Conservation (phyloP, 83 land plant species). For the Picea abies region DNA sequence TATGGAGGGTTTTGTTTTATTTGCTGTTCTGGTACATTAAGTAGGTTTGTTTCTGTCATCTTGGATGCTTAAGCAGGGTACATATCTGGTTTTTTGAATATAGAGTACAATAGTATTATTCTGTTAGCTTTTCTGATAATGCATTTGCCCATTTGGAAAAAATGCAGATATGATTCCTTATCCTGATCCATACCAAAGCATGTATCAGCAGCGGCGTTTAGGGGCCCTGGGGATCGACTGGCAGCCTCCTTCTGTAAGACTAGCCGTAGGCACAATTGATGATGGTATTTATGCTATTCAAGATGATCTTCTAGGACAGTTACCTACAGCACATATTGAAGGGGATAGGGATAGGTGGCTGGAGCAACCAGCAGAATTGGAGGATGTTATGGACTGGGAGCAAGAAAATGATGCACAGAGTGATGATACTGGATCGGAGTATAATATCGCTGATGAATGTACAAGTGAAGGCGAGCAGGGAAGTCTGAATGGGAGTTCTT, state of each 20-base stretch:
- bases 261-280: conserved; percentile 71
- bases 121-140: neutral
- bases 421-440: conserved; percentile 90
- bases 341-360: conserved; percentile 38
- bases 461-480: conserved; percentile 62
- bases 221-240: conserved; percentile 88
- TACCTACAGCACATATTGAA: conserved; percentile 50
- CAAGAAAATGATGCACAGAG: conserved; percentile 69
- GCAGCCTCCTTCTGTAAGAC: conserved; percentile 66
- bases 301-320: conserved; percentile 33
- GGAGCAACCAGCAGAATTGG: conserved; percentile 82
- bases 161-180: conserved; percentile 91
- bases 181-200: conserved; percentile 85
- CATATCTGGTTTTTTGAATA: neutral
- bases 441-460: conserved; percentile 78
- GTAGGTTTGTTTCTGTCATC: neutral
- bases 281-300: conserved; percentile 39
- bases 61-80: neutral
- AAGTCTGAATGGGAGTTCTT: conserved; percentile 46
- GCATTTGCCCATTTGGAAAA: neutral
- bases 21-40: conserved; percentile 8
- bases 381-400: conserved; percentile 96
- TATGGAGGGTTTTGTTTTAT: conserved; percentile 27
- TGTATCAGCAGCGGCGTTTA: conserved; percentile 83
- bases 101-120: neutral